Base-by-base conservation (phyloP, 495 filamentous ascomycete genomes). In the Parathielavia appendiculata region DNA sequence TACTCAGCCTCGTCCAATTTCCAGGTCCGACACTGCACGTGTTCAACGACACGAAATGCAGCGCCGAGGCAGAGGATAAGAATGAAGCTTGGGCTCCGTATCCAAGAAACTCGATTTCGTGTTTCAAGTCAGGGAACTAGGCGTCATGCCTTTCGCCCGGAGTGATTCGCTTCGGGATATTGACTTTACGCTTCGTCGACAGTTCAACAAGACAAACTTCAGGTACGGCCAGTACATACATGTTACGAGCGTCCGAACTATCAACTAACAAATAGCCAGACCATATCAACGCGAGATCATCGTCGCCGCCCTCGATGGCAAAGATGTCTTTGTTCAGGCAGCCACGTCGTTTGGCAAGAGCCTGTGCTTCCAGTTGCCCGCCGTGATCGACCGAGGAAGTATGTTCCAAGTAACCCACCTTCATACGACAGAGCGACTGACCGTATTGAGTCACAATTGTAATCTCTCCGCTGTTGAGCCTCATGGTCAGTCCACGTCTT, bases 331-430 rank as follows among this genome's bases (percentile, higher is more conserved):
- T 67, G 80, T 97, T 1, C 92, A 96, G 70, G 92, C 92, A 36
- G 92, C 91, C n/a, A 97, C 92, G 4, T 93, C 90, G 1, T 96
- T 95, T 67, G 92, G 92, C 14, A 97, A 97, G 71, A 95, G 90
- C 66, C 69, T 97, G 22, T 97, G 92, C 72, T 97, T 92, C 63
- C 92, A 97, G 64, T 77, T 97, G 4, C 92, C 92, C 4, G 92
- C 92, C 5, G 83, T 97, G 34, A 84, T 95, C 20, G 87, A 89
- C 60, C 84, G 84, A 76, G 91, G 91, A 54, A 89, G 88, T 91
- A 73, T 61, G 84, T 76, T 19, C 19, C 13, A 0, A 1, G 17
- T 3, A n/a, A 5, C 30, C n/a, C 12, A 10, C 32, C 13, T 4
- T 32, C 7, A 30, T 13, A n/a, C n/a, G 22, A 9, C 26, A 26